These are phyloP conservation scores for Mucor plumbeus DNA, from an alignment of 371 early-diverging fungal genomes.

Conservation along the genomic window DNA sequence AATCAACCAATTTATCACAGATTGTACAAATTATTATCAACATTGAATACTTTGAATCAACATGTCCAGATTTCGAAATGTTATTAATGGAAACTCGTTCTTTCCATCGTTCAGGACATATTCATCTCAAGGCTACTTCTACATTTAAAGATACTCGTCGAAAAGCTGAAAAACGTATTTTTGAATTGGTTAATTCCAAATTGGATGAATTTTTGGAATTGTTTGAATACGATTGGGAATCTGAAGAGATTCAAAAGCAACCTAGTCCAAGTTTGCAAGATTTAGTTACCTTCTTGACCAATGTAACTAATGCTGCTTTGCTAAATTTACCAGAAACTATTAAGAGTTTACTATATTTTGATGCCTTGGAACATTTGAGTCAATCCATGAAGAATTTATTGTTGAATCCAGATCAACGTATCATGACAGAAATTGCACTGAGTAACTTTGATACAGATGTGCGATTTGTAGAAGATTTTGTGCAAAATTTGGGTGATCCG, in stretches of 20 bases:
- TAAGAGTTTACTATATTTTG: conserved; percentile 74
- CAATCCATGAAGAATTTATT: conserved; percentile 65
- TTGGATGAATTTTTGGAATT: conserved; percentile 81
- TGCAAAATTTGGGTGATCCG: conserved; percentile 66
- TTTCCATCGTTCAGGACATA: conserved; percentile 60
- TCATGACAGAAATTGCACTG: conserved; percentile 68
- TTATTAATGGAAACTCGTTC: conserved; percentile 72
- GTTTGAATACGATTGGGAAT: conserved; percentile 84
- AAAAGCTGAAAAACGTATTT: conserved; percentile 80
- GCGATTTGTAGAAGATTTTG: conserved; percentile 76
- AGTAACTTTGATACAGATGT: conserved; percentile 77
- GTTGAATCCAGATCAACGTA: conserved; percentile 65
- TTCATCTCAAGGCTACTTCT: conserved; percentile 72
- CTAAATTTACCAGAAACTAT: conserved; percentile 71
- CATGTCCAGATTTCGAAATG: conserved; percentile 81
- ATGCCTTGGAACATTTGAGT: conserved; percentile 78
- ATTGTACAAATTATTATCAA: conserved; percentile 87
- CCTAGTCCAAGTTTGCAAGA: conserved; percentile 78
- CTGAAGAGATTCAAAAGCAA: conserved; percentile 41
- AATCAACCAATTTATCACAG: conserved; percentile 71
- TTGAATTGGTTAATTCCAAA: conserved; percentile 81
- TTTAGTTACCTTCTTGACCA: conserved; percentile 71
- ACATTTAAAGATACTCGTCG: conserved; percentile 76
- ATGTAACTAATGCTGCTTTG: conserved; percentile 74
- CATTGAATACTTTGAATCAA: conserved; percentile 78